Base-by-base conservation (phyloP, 345 rosid species). In the Rhodomyrtus tomentosa region DNA sequence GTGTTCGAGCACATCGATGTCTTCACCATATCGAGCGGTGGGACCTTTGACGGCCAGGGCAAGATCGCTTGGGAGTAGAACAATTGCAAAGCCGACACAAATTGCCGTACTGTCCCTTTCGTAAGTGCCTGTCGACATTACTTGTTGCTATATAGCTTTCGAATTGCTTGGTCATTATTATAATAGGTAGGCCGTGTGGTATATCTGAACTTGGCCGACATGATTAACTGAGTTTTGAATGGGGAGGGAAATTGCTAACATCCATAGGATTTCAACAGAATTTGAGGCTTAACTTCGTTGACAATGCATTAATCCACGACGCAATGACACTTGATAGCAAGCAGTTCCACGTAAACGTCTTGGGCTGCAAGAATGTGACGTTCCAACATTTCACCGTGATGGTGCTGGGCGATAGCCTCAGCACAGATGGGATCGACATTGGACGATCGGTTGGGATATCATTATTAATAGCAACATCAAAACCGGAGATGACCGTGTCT, bases 381-480 rank as follows among this genome's bases (percentile, higher is more conserved):
- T 88, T 94, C 82, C 29, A n/a, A 22, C 86, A 50, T 53, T 55
- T 91, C 45, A 88, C 85, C 9, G 54, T 93, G 84, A 58, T 27
- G 0, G 91, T 93, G 11, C 93, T 91, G 0, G 93, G 52, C 5
- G 82, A 87, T 0, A 92, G 95, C 53, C 74, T 52, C 27, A 93
- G 93, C 93, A 94, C 94, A 2, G 95, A 92, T 20, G 94, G 96
- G 21, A 94, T 94, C 81, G 95, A 94, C 83, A 86, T 93, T 7
- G 97, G 93, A 7, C 68, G 89, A 74, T 87, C 93, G 5, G 38
- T 20, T 0, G 88, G 86, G 10, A 81, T 93, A 82, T 59, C 8
- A 86, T 94, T 38, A 54, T 56, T 0, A 83, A 90, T 68, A 24
- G 90, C 4, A 49, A 22, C 73, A 89, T 93, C 56, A 42, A 82